Percentiles rank a stretch among this genome's conserved stretches.
phyloP scores from a whole-genome alignment of 257 asterid species.

The Nemophila menziesii region DNA sequence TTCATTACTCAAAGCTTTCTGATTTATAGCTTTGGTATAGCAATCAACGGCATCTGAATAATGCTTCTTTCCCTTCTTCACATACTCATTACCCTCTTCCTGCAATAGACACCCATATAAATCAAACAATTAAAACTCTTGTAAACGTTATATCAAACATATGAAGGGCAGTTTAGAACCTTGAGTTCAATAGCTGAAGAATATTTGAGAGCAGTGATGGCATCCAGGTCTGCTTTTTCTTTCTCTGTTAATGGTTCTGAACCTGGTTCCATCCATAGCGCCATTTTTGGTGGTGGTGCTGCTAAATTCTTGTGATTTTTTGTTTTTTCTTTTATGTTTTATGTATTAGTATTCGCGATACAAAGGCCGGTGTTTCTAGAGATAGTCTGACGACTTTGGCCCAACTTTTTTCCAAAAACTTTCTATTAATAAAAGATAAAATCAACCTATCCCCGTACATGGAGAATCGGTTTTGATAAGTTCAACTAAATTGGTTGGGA shows the following conservation, averaged over 20 bases:
- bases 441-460: too few relatives aligned
- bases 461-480: too few relatives aligned
- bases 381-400: not conserved
- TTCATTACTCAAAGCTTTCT: constrained; percentile 60
- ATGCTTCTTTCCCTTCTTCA: constrained; percentile 71
- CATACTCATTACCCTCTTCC: constrained; percentile 82
- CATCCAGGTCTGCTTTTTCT: constrained; percentile 55
- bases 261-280: constrained; percentile 72
- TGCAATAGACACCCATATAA: constrained; percentile 16
- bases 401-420: too few relatives aligned
- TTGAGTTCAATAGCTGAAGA: constrained; percentile 74
- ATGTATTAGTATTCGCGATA: too few relatives aligned
- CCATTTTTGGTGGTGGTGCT: constrained; percentile 24
- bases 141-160: not conserved
- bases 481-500: too few relatives aligned
- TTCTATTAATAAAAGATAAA: too few relatives aligned
- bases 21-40: constrained; percentile 85
- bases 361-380: constrained; percentile 8
- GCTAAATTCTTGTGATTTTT: not conserved
- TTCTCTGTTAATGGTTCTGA: constrained; percentile 46
- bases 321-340: not conserved
- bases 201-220: constrained; percentile 65
- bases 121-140: constrained; percentile 4
- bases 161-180: constrained; percentile 20
- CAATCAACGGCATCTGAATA: constrained; percentile 81